These are phyloP conservation scores for Microdochium trichocladiopsis DNA, from an alignment of 2,329 filamentous ascomycete species.

Conservation along the genomic window DNA sequence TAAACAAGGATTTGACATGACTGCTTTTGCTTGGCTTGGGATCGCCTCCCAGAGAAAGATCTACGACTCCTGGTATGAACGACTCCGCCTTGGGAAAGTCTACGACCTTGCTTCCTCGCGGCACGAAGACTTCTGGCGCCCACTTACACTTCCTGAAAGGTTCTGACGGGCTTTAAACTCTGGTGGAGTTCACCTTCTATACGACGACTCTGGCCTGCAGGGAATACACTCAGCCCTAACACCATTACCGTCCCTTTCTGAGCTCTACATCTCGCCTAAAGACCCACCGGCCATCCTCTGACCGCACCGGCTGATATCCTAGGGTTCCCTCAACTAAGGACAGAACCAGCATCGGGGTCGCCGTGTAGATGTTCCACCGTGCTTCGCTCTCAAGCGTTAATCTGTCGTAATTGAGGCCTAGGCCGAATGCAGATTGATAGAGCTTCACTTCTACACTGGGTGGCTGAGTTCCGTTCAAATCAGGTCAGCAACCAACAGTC, in stretches of 20 bases:
- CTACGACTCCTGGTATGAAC: no score
- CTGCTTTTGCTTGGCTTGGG: no score
- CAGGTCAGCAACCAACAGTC: not conserved
- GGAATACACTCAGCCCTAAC: no score
- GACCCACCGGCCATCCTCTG: slow-evolving; percentile 14
- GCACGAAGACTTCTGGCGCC: no score
- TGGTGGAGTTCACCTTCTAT: no score
- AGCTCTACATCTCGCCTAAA: slow-evolving; percentile 24
- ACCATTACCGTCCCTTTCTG: slow-evolving; percentile 8
- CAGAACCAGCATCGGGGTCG: slow-evolving; percentile 36
- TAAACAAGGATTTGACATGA: no score
- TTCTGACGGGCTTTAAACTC: no score
- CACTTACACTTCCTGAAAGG: no score
- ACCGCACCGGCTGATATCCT: slow-evolving; percentile 30
- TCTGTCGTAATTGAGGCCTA: slow-evolving; percentile 34
- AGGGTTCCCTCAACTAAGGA: slow-evolving; percentile 38
- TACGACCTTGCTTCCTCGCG: no score
- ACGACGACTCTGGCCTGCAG: no score
- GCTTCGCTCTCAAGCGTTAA: slow-evolving; percentile 29
- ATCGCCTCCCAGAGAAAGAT: no score
- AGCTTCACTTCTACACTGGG: slow-evolving; percentile 32
- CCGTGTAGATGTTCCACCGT: slow-evolving; percentile 19
- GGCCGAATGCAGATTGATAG: slow-evolving; percentile 35
- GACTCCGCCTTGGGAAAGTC: no score
- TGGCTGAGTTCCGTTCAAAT: slow-evolving; percentile 21